Evolutionary conservation across 768 basidiomycete species (phyloP).

Genomic region (Serpula lacrymans): DNA sequence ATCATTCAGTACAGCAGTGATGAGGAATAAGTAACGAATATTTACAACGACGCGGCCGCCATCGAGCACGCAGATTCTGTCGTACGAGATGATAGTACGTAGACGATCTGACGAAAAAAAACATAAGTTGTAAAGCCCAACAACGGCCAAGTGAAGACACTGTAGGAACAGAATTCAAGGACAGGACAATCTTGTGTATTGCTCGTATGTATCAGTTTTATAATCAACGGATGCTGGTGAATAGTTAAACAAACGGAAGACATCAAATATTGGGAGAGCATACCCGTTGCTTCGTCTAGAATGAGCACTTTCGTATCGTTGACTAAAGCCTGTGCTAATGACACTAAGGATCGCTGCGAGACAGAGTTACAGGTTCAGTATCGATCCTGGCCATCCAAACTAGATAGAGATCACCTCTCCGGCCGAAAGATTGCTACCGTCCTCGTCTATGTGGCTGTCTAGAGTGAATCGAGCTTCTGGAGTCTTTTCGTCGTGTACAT

Average conservation of each 20-base stretch:
- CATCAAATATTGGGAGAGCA: conserved; percentile 1
- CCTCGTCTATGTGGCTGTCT: conserved; percentile 81
- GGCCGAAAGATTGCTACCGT: conserved; percentile 81
- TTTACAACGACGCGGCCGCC: conserved; percentile 70
- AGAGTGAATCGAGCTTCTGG: conserved; percentile 63
- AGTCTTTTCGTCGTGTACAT: conserved; percentile 33
- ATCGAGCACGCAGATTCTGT: conserved; percentile 86
- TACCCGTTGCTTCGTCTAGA: conserved; percentile 86
- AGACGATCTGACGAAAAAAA: conserved; percentile 74
- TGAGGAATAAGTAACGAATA: conserved; percentile 12
- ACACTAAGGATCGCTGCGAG: conserved; percentile 72
- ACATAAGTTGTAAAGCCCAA: too few species aligned
- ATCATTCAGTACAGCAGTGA: too few species aligned
- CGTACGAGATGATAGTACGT: conserved; percentile 83
- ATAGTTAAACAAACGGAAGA: conserved; percentile 3
- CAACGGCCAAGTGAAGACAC: too few species aligned
- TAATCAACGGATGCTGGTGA: conserved; percentile 75
- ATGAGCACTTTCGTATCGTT: conserved; percentile 83
- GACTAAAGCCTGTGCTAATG: conserved; percentile 85
- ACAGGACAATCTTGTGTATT: conserved; percentile 77
- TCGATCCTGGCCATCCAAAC: too few species aligned
- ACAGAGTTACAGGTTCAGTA: too few species aligned
- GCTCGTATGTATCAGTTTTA: conserved; percentile 67
- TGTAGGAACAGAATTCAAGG: conserved; percentile 38
- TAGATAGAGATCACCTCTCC: conserved; percentile 57